phyloP scores from a whole-genome alignment of 2,329 filamentous ascomycete genomes.

The Cephalotrichum gorgonifer region DNA sequence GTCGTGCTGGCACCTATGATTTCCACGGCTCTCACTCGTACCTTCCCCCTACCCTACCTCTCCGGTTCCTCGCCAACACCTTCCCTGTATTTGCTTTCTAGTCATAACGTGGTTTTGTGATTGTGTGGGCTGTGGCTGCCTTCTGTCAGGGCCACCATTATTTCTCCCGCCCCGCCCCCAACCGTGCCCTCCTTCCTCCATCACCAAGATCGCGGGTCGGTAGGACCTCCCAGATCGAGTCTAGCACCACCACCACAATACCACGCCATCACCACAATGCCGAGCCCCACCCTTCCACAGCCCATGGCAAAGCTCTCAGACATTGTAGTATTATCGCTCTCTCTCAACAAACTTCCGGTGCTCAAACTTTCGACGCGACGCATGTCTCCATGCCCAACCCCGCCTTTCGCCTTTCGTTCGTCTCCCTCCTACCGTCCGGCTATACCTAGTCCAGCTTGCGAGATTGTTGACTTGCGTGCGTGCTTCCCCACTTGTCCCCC shows the following conservation, averaged over 20 bases:
- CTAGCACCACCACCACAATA: not conserved
- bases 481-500: not conserved
- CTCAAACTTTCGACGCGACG: not conserved
- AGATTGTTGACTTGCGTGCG: not conserved
- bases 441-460: not conserved
- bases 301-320: not conserved
- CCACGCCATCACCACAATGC: not conserved
- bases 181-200: too few species aligned
- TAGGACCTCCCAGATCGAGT: constrained; percentile 2
- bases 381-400: not conserved
- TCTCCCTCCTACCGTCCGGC: not conserved
- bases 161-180: not conserved
- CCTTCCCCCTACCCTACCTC: too few species aligned
- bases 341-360: too few species aligned
- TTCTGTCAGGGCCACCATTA: not conserved
- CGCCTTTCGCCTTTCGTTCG: not conserved
- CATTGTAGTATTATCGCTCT: too few species aligned
- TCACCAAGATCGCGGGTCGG: not conserved
- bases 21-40: too few species aligned
- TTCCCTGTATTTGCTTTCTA: too few species aligned
- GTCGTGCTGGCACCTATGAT: too few species aligned
- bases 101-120: too few species aligned
- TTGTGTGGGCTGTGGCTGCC: too few species aligned
- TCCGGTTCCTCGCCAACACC: not conserved
- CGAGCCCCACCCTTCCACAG: not conserved